Evolutionary conservation across 768 basidiomycete species (phyloP), one percentile per base, ranked within the genome.

Genomic region (Pluteus cervinus): DNA sequence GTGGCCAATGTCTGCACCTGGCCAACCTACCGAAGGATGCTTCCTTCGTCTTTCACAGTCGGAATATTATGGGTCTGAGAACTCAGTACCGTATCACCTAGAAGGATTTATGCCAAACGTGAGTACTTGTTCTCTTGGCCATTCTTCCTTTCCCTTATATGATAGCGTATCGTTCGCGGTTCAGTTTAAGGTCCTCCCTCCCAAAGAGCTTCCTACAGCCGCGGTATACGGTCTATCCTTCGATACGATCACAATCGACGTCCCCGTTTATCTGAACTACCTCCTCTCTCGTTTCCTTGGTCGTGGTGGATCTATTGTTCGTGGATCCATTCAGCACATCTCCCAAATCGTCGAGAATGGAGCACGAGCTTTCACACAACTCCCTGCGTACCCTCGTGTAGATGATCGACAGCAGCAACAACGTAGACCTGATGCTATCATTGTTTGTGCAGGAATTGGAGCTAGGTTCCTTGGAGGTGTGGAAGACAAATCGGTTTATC

Each of bases 381-480:
- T 24, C 7, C 46, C 55, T 2, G 40, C 53, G 4, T 36, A 54
- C 21, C 63, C 61, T 0, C n/a, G n/a, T n/a, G n/a, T n/a, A n/a
- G n/a, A n/a, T n/a, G n/a, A n/a, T n/a, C n/a, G n/a, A n/a, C n/a
- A n/a, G n/a, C n/a, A n/a, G n/a, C n/a, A n/a, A n/a, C n/a, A n/a
- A n/a, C n/a, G n/a, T n/a, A n/a, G n/a, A n/a, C n/a, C n/a, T n/a
- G 67, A 77, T 29, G 82, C 74, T 1, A 52, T 88, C 9, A 54
- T 89, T 5, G 69, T 79, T 4, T 87, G 84, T 48, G 67, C 73
- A 0, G 86, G 86, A 1, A 61, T 89, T 7, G 82, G 83, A 7
- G 78, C 86, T 7, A 68, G 73, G 31, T 73, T 72, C 8, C 63
- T 92, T 29, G 71, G 81, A 4, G 88, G 87, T 2, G 76, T 91